Evolutionary conservation across 257 asterid species (phyloP), one percentile per base, ranked within the genome.

Genomic region (Salvia splendens): DNA sequence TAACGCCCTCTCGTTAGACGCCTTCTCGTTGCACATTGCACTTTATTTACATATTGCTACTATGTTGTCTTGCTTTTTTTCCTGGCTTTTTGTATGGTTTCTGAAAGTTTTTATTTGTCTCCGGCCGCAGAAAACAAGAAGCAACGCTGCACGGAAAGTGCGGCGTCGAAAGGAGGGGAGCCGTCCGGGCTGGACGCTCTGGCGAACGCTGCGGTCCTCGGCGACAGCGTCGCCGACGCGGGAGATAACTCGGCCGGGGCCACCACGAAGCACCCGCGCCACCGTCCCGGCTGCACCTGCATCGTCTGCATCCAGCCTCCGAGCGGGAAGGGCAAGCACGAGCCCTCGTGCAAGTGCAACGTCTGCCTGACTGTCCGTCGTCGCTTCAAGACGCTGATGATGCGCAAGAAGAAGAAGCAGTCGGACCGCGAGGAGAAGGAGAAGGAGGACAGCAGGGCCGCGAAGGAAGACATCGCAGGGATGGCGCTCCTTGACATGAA

Each of bases 221-320:
- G 99, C 33, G 96, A 87, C 86, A 87, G 82, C 80, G 60, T 79
- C 1, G 79, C 57, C 0, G 95, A 85, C 38, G 36, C 82, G 24
- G 88, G 64, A 0, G 99, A 90, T 59, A 59, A 75, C 35, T 74
- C 95, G 3, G 78, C 71, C 5, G 93, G 85, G 14, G 84, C 89
- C 76, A 91, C 99, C 41, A 95, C 99, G 0, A 79, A 79, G 66
- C 99, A 95, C 42, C 99, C 99, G 7, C 88, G 99, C 1, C 99
- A 95, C 68, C 96, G 99, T 17, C 89, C 91, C 0, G 99, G 99
- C 4, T 94, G 99, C 88, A 45, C 79, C 17, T 94, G 99, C 87
- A 94, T 94, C 5, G 99, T 94, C 43, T 94, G 99, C 86, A 94
- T 91, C 58, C 99, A 94, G n/a, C n/a, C n/a, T n/a, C n/a, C n/a